phyloP scores from a whole-genome alignment of 2,329 filamentous ascomycete genomes.

The Colletotrichum nymphaeae region DNA sequence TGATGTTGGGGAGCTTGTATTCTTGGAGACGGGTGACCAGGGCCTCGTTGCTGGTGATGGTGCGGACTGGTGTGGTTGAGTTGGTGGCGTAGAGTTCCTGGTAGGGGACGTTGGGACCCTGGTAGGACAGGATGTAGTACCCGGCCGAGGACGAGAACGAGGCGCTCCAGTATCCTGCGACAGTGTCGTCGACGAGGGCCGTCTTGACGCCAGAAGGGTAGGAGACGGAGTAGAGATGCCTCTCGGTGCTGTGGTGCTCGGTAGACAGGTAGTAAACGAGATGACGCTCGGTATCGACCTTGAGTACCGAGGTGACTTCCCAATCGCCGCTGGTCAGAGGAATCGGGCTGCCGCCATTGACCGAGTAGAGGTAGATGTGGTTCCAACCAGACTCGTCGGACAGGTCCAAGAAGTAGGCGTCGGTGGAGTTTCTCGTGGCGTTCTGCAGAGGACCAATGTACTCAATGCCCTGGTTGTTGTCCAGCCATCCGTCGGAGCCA shows the following conservation, averaged over 20 bases:
- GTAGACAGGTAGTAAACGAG: slow-evolving; percentile 75
- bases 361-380: slow-evolving; percentile 73
- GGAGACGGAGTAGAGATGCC: slow-evolving; percentile 75
- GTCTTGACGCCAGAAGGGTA: slow-evolving; percentile 65
- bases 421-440: slow-evolving; percentile 42
- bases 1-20: slow-evolving; percentile 73
- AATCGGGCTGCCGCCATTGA: slow-evolving; percentile 64
- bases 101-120: slow-evolving; percentile 75
- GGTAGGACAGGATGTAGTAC: slow-evolving; percentile 75
- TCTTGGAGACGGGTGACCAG: slow-evolving; percentile 65
- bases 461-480: slow-evolving; percentile 66
- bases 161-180: slow-evolving; percentile 70
- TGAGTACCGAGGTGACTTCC: slow-evolving; percentile 71
- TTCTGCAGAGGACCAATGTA: slow-evolving; percentile 63
- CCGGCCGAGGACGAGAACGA: slow-evolving; percentile 72
- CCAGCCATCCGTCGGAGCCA: slow-evolving; percentile 70
- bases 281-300: slow-evolving; percentile 66
- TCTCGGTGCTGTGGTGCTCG: slow-evolving; percentile 73
- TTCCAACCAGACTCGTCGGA: slow-evolving; percentile 74
- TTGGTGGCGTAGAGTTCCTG: slow-evolving; percentile 73
- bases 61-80: slow-evolving; percentile 64
- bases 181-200: slow-evolving; percentile 70
- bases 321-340: slow-evolving; percentile 73
- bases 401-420: slow-evolving; percentile 72
- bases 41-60: slow-evolving; percentile 69